A percentile compares a stretch with the other conserved stretches of the same genome.
phyloP scores from a whole-genome alignment of 352 stramenopile species.

The Pythium aristosporum region DNA sequence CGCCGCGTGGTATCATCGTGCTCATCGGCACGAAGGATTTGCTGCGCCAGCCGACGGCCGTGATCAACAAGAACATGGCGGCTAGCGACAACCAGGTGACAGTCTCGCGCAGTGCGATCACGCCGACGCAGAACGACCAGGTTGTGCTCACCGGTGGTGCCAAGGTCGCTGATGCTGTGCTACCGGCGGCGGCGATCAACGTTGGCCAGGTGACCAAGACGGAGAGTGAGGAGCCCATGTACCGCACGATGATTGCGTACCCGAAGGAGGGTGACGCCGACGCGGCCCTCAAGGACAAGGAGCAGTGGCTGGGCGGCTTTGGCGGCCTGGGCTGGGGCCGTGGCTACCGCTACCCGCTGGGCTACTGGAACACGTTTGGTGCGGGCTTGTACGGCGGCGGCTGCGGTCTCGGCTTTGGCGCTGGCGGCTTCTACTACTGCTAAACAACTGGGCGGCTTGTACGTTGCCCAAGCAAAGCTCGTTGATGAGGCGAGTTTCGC shows the following conservation, averaged over 20 bases:
- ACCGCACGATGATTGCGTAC: slow-evolving; percentile 16
- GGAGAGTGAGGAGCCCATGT: slow-evolving; percentile 1
- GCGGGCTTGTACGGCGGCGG: slow-evolving; percentile 25
- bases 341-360: slow-evolving; percentile 26
- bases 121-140: slow-evolving; percentile 17
- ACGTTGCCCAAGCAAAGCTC: not conserved
- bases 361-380: slow-evolving; percentile 28
- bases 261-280: slow-evolving; percentile 16
- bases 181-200: slow-evolving; percentile 4
- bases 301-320: slow-evolving; percentile 8
- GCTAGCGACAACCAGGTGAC: slow-evolving; percentile 24
- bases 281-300: not conserved
- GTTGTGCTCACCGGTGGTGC: slow-evolving; percentile 6
- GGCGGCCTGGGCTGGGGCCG: slow-evolving; percentile 18
- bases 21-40: slow-evolving; percentile 26
- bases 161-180: slow-evolving; percentile 16
- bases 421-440: slow-evolving; percentile 29
- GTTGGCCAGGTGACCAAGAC: slow-evolving; percentile 9
- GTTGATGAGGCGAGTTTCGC: not conserved
- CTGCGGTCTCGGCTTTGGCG: slow-evolving; percentile 20
- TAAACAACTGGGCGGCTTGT: slow-evolving; percentile 1
- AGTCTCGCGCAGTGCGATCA: slow-evolving; percentile 3
- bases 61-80: slow-evolving; percentile 30
- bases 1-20: no score
- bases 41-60: slow-evolving; percentile 17